A percentile compares a stretch with the other conserved stretches of the same genome.
Evolutionary conservation across 108 stramenopile species (phyloP).

Genomic region (Nitzschia sp.): DNA sequence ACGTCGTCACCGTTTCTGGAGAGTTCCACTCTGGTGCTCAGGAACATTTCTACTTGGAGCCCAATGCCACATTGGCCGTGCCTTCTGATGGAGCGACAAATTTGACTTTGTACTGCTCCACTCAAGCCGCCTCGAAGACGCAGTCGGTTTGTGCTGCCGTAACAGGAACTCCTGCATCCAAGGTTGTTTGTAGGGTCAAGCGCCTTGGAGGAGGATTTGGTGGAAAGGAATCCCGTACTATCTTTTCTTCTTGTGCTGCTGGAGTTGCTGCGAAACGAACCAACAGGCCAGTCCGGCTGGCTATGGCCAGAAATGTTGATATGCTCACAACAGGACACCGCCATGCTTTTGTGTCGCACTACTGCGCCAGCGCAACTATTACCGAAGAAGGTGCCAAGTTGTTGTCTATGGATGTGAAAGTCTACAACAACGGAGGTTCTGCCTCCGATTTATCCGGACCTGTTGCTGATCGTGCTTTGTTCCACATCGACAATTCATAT

Average conservation of each 20-base stretch:
- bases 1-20: constrained; percentile 70
- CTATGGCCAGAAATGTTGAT: constrained; percentile 89
- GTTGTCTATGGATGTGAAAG: constrained; percentile 68
- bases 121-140: constrained; percentile 89
- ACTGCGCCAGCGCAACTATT: constrained; percentile 80
- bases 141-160: constrained; percentile 83
- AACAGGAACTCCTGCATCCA: constrained; percentile 74
- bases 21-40: constrained; percentile 82
- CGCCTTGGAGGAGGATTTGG: constrained; percentile 96
- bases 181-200: constrained; percentile 89
- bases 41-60: constrained; percentile 96
- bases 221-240: constrained; percentile 62
- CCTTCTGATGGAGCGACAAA: constrained; percentile 84
- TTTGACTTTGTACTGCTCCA: constrained; percentile 85
- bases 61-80: constrained; percentile 83
- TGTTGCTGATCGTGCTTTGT: constrained; percentile 87
- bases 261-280: constrained; percentile 86
- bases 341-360: constrained; percentile 83
- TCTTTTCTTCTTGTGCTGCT: constrained; percentile 82
- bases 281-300: constrained; percentile 79
- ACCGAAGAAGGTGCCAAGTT: constrained; percentile 74
- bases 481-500: constrained; percentile 90
- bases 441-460: constrained; percentile 87
- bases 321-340: constrained; percentile 83
- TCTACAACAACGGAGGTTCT: constrained; percentile 87